These are phyloP conservation scores for Ploettnerulaceae sp. DNA, from an alignment of 2,329 filamentous ascomycete genomes.

Conservation along the genomic window DNA sequence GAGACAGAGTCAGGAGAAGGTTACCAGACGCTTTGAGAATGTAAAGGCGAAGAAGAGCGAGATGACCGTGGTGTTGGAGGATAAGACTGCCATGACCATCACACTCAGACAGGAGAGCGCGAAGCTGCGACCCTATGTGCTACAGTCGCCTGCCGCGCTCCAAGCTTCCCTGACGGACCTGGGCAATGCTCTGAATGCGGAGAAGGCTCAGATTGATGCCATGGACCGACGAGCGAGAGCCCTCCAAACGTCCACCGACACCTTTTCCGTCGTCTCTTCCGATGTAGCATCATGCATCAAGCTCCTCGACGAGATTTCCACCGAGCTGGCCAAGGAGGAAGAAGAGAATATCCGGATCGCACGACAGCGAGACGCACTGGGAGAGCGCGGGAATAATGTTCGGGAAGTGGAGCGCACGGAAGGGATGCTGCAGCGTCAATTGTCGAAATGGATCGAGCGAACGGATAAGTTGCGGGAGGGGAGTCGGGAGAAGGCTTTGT, in stretches of 20 bases:
- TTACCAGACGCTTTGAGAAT: constrained; percentile 76
- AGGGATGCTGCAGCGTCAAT: constrained; percentile 73
- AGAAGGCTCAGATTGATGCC: constrained; percentile 80
- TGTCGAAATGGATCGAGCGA: constrained; percentile 79
- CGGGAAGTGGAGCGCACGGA: constrained; percentile 89
- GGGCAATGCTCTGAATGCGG: constrained; percentile 68
- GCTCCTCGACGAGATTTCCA: constrained; percentile 78
- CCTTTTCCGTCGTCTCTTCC: constrained; percentile 75
- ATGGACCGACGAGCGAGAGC: constrained; percentile 85
- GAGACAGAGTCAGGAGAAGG: constrained; percentile 73
- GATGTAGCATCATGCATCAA: constrained; percentile 88
- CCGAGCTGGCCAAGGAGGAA: constrained; percentile 85
- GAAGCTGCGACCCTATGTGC: constrained; percentile 86
- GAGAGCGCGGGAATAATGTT: constrained; percentile 83
- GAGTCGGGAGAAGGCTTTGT: constrained; percentile 73
- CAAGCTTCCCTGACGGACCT: constrained; percentile 80
- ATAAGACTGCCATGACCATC: constrained; percentile 65
- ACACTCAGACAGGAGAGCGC: constrained; percentile 76
- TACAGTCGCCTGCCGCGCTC: constrained; percentile 79
- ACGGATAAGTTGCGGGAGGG: constrained; percentile 79
- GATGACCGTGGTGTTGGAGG: constrained; percentile 66
- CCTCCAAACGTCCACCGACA: constrained; percentile 86
- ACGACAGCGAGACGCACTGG: constrained; percentile 79
- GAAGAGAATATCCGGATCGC: constrained; percentile 78
- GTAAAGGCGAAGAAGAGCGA: constrained; percentile 75